These are phyloP conservation scores for Diaporthe caulivora DNA, from an alignment of 2,329 filamentous ascomycete species.

Conservation along the genomic window DNA sequence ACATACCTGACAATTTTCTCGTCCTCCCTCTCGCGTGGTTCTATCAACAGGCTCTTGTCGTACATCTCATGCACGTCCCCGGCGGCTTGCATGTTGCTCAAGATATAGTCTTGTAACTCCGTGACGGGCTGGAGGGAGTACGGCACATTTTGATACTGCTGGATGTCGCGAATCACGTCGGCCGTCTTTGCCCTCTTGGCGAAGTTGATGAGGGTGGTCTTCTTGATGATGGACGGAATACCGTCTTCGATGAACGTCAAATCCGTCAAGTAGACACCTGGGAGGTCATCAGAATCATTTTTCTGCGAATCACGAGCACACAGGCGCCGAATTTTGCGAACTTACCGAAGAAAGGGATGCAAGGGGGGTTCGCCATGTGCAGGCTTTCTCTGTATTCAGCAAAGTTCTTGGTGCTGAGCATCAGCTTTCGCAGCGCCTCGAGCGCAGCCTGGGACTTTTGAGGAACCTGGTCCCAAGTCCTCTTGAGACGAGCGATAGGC, in stretches of 20 bases:
- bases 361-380: slow-evolving; percentile 93
- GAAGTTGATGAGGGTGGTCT: slow-evolving; percentile 97
- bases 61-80: slow-evolving; percentile 99
- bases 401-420: slow-evolving; percentile 99
- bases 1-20: slow-evolving; percentile 99
- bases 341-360: slow-evolving; percentile 97
- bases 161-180: slow-evolving; percentile 97
- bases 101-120: slow-evolving; percentile 95
- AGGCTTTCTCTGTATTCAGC: slow-evolving; percentile 94
- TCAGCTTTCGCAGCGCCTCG: slow-evolving; percentile 92
- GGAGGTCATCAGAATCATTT: slow-evolving; percentile 37
- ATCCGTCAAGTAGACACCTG: slow-evolving; percentile 97
- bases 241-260: slow-evolving; percentile 98
- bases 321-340: slow-evolving; percentile 6
- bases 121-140: slow-evolving; percentile 90
- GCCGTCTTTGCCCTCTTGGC: slow-evolving; percentile 98
- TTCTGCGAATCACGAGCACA: neutral
- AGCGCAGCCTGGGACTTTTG: slow-evolving; percentile 83
- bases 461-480: slow-evolving; percentile 95
- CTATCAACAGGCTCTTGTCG: slow-evolving; percentile 92
- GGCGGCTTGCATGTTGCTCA: slow-evolving; percentile 95
- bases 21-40: slow-evolving; percentile 95
- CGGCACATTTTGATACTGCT: slow-evolving; percentile 98
- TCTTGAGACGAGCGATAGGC: slow-evolving; percentile 90
- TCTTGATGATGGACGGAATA: slow-evolving; percentile 95